Percentiles rank a stretch among this genome's conserved stretches.
Evolutionary conservation across 345 rosid species (phyloP).

Genomic region (Aquilaria sinensis): DNA sequence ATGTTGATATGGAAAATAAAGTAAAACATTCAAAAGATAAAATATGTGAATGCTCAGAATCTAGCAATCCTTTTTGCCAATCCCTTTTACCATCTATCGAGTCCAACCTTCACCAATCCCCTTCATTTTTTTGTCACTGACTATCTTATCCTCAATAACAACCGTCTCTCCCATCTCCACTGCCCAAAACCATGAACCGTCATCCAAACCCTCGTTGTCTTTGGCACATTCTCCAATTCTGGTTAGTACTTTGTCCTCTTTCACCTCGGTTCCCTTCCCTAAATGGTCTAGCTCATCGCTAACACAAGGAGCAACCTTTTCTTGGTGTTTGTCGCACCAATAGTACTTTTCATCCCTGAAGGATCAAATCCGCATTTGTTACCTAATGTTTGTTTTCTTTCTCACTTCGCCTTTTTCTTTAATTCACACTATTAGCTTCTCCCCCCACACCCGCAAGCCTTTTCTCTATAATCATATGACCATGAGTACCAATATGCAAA

Average conservation of each 20-base stretch:
- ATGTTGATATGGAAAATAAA: too few species aligned
- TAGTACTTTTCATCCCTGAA: conserved; percentile 29
- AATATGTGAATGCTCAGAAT: too few species aligned
- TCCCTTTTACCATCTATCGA: neutral
- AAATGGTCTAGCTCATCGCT: conserved; percentile 55
- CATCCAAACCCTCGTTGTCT: conserved; percentile 48
- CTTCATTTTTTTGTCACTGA: conserved; percentile 33
- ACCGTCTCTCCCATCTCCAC: conserved; percentile 36
- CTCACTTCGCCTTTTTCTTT: conserved; percentile 60
- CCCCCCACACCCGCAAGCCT: conserved; percentile 35
- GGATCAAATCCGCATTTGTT: conserved; percentile 47
- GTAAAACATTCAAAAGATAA: too few species aligned
- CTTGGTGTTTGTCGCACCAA: conserved; percentile 64
- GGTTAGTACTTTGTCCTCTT: conserved; percentile 82
- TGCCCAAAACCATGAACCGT: conserved; percentile 14
- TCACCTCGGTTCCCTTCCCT: conserved; percentile 74
- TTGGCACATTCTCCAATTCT: conserved; percentile 71
- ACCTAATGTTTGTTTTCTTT: conserved; percentile 73
- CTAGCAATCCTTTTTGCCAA: neutral
- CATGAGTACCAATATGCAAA: conserved; percentile 71
- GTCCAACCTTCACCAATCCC: conserved; percentile 34
- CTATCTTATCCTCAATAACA: conserved; percentile 31
- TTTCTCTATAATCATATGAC: conserved; percentile 45
- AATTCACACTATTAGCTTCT: conserved; percentile 40
- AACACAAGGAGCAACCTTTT: conserved; percentile 87